phyloP scores from a whole-genome alignment of 164 flowering plant species.

The Stephania japonica region DNA sequence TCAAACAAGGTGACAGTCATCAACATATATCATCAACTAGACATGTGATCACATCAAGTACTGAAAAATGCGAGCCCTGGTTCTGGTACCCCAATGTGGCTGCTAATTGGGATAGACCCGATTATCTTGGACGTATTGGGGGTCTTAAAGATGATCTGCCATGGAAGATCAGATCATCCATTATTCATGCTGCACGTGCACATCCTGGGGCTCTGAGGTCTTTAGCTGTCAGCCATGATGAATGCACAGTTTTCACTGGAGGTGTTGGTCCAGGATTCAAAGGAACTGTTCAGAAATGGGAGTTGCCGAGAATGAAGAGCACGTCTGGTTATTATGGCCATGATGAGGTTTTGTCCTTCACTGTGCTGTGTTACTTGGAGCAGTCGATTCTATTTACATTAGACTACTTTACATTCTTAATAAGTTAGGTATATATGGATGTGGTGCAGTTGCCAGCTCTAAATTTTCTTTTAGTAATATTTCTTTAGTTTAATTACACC shows the following conservation, averaged over 20 bases:
- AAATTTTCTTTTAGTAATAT: not conserved
- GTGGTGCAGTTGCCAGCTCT: not conserved
- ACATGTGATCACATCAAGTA: constrained; percentile 23
- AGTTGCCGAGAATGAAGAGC: constrained; percentile 59
- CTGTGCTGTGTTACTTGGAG: not conserved
- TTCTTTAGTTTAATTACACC: too few species aligned
- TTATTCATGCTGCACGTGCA: constrained; percentile 73
- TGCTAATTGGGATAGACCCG: constrained; percentile 75
- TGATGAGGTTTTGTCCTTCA: constrained; percentile 69
- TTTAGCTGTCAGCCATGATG: constrained; percentile 73
- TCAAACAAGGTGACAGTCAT: constrained; percentile 27
- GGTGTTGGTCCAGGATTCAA: constrained; percentile 94
- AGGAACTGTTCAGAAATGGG: constrained; percentile 94
- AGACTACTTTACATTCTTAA: not conserved
- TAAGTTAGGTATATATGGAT: not conserved
- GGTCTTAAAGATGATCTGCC: constrained; percentile 78
- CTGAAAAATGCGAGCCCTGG: constrained; percentile 70
- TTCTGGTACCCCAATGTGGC: constrained; percentile 84
- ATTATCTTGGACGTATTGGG: constrained; percentile 66
- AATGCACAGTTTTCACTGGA: constrained; percentile 73
- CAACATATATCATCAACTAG: constrained; percentile 31
- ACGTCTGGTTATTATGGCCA: constrained; percentile 87
- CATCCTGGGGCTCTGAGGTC: constrained; percentile 85
- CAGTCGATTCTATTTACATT: not conserved
- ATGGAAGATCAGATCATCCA: constrained; percentile 89